Conservation (phyloP, 805 yeast genomes). For the Barnettozyma siamensis region DNA sequence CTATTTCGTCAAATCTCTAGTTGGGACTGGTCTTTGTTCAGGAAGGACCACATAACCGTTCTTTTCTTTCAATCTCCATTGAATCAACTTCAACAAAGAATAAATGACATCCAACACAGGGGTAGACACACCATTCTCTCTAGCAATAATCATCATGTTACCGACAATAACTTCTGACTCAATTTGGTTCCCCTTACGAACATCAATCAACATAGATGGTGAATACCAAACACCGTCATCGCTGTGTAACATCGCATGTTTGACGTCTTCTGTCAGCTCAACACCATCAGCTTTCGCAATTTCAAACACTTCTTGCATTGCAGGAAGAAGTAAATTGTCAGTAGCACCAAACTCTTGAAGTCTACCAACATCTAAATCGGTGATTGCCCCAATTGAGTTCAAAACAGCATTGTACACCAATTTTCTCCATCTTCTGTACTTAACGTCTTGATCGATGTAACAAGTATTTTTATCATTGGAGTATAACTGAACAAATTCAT, state of each 20-base stretch:
- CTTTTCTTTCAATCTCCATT: constrained; percentile 54
- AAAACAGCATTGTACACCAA: constrained; percentile 64
- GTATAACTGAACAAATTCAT: constrained; percentile 42
- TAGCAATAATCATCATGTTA: constrained; percentile 49
- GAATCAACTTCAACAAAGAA: constrained; percentile 52
- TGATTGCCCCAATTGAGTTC: constrained; percentile 57
- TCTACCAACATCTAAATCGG: constrained; percentile 56
- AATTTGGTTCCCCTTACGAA: constrained; percentile 56
- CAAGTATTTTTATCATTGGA: constrained; percentile 37
- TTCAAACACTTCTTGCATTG: constrained; percentile 59
- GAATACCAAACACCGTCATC: constrained; percentile 55
- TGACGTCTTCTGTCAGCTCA: constrained; percentile 42
- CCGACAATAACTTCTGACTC: constrained; percentile 73
- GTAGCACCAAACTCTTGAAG: constrained; percentile 39
- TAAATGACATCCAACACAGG: constrained; percentile 60
- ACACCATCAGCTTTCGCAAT: constrained; percentile 69
- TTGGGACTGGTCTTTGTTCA: constrained; percentile 31
- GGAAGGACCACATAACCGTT: constrained; percentile 44
- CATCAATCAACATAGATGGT: constrained; percentile 74
- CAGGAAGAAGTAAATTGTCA: constrained; percentile 42
- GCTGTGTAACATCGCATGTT: constrained; percentile 45
- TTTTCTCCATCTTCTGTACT: constrained; percentile 56
- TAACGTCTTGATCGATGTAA: constrained; percentile 38
- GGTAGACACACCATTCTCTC: constrained; percentile 40
- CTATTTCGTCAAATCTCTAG: constrained; percentile 5